Evolutionary conservation across 2,329 filamentous ascomycete species (phyloP), one percentile per base, ranked within the genome.

Genomic region (Penicillium griseofulvum): DNA sequence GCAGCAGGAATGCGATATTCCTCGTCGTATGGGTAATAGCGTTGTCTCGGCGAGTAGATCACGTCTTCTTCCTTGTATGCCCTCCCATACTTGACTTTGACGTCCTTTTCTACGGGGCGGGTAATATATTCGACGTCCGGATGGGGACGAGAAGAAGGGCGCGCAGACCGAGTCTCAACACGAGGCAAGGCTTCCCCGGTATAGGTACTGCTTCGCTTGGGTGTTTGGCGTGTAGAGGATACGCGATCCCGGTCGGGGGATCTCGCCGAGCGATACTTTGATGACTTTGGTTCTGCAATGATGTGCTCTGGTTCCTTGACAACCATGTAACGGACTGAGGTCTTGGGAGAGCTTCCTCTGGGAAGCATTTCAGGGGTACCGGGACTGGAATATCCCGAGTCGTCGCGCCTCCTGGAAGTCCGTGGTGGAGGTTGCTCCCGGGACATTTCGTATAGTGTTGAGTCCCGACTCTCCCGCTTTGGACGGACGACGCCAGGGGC

Each of bases 341-440:
- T 52, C 59, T 72, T 73, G n/a, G 72, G 65, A 2, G 71, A 71
- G 53, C 65, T 66, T 36, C 69, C 65, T 8, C 67, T 68, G 5
- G 62, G 56, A 19, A 65, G 61, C 61, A 74, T 71, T 37, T 78
- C 76, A 2, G 76, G 75, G 1, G 74, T 77, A 22, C 69, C 70
- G 10, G 77, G 74, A 59, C 74, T 78, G 6, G 74, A 78, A 54
- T 78, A 78, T 3, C 75, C 75, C 4, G 76, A 78, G 52, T 79
- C 77, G 29, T 74, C 65, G 50, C 73, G 71, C 39, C 72, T 54
- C 45, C 73, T 76, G 11, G 74, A 72, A 2, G 71, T 63, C 38
- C 73, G 71, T 12, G 68, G 39, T 7, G 69, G 65, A 6, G 60
- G 47, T 3, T 65, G 50, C n/a, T 67, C 61, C 22, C 65, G 65